These are phyloP conservation scores for Odonthalia washingtoniensis DNA, from an alignment of 31 red algal genomes.

Conservation along the genomic window DNA sequence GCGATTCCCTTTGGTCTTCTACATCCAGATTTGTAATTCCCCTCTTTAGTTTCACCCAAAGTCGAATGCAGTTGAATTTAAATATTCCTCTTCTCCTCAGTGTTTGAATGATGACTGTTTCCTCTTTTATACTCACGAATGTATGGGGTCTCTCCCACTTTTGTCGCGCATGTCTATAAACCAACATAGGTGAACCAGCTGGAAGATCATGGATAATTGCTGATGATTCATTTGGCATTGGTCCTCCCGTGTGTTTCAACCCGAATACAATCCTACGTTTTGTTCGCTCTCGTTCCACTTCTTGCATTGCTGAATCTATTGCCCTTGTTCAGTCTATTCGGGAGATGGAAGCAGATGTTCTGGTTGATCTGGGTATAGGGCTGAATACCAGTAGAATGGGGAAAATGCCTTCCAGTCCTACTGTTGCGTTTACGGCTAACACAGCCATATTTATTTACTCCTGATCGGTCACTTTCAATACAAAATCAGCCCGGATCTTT, in stretches of 20 bases:
- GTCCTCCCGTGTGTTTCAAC: not conserved
- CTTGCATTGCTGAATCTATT: not conserved
- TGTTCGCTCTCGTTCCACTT: not conserved
- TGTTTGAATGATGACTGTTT: slow-evolving; percentile 1
- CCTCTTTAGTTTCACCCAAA: not conserved
- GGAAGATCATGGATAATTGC: not conserved
- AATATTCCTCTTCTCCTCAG: not conserved
- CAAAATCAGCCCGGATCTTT: too few relatives aligned
- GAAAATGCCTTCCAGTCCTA: slow-evolving; percentile 29
- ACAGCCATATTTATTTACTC: slow-evolving; percentile 9
- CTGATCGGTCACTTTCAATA: too few relatives aligned
- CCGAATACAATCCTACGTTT: not conserved
- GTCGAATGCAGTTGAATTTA: slow-evolving; percentile 7
- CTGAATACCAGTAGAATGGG: slow-evolving; percentile 40
- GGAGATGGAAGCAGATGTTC: not conserved
- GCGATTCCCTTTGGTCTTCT: not conserved
- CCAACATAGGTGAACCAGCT: not conserved
- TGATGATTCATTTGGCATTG: not conserved
- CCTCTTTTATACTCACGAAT: not conserved
- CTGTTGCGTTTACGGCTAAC: slow-evolving; percentile 35
- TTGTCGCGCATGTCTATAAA: not conserved
- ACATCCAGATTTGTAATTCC: not conserved
- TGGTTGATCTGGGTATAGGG: slow-evolving; percentile 16
- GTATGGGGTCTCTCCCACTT: not conserved
- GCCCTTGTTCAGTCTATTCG: slow-evolving; percentile 12